Conservation (phyloP, 805 yeast genomes). For the Candida montana region DNA sequence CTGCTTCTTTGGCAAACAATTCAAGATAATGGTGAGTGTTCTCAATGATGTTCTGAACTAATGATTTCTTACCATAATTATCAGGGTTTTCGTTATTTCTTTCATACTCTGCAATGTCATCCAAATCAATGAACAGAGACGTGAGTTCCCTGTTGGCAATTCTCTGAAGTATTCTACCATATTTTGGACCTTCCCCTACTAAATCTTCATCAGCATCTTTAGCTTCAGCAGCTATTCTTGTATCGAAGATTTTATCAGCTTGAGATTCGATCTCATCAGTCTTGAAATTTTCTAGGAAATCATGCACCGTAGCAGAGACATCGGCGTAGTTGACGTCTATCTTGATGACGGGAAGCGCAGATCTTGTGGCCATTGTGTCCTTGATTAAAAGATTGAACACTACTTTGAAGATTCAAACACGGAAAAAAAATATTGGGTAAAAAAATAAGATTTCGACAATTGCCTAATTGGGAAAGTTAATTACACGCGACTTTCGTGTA, state of each 20-base stretch:
- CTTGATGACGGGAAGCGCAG: constrained; percentile 56
- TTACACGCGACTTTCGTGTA: no score
- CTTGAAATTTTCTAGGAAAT: constrained; percentile 67
- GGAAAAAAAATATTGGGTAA: no score
- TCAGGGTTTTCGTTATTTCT: constrained; percentile 32
- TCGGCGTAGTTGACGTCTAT: constrained; percentile 70
- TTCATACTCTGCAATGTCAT: constrained; percentile 75
- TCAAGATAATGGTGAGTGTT: constrained; percentile 81
- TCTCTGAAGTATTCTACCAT: constrained; percentile 65
- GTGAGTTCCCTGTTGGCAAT: constrained; percentile 79
- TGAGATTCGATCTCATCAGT: constrained; percentile 26
- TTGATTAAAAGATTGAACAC: no score
- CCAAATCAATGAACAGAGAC: constrained; percentile 69
- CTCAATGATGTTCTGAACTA: constrained; percentile 56
- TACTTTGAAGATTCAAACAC: no score
- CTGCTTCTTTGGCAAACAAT: constrained; percentile 68
- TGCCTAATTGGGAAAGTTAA: constrained; percentile 7
- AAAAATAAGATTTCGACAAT: background rate
- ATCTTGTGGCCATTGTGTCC: constrained; percentile 21
- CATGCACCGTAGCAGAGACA: constrained; percentile 50
- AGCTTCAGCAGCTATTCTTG: constrained; percentile 22
- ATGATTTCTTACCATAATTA: constrained; percentile 25
- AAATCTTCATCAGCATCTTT: constrained; percentile 24
- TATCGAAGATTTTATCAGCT: constrained; percentile 32
- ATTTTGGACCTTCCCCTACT: constrained; percentile 54